Evolutionary conservation across 2,329 filamentous ascomycete species (phyloP).

Genomic region (Fusarium denticulatum): DNA sequence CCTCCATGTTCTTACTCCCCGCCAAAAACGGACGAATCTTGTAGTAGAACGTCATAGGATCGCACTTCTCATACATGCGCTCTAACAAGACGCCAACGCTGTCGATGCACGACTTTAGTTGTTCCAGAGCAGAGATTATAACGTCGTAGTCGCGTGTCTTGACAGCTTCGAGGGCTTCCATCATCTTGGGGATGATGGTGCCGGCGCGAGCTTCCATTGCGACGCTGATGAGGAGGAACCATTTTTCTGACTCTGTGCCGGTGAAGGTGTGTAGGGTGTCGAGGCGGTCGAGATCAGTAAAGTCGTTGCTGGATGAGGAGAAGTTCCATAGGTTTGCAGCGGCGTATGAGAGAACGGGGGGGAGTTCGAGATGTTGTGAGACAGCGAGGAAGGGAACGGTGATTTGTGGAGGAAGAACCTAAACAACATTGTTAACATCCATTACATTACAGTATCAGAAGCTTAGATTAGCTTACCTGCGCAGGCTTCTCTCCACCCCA

Average conservation of each 20-base stretch:
- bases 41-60: slow-evolving; percentile 89
- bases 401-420: slow-evolving; percentile 77
- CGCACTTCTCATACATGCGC: slow-evolving; percentile 89
- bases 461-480: slow-evolving; percentile 63
- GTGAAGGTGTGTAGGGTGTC: slow-evolving; percentile 84
- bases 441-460: rapidly evolving
- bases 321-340: slow-evolving; percentile 93
- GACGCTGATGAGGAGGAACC: slow-evolving; percentile 92
- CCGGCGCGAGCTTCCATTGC: slow-evolving; percentile 88
- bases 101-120: slow-evolving; percentile 73
- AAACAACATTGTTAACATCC: slow-evolving; percentile 21
- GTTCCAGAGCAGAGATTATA: slow-evolving; percentile 71
- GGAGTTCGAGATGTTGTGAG: slow-evolving; percentile 79
- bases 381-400: slow-evolving; percentile 79
- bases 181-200: slow-evolving; percentile 78
- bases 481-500: slow-evolving; percentile 83
- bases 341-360: slow-evolving; percentile 90
- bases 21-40: slow-evolving; percentile 88
- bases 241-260: slow-evolving; percentile 88
- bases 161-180: slow-evolving; percentile 77
- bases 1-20: slow-evolving; percentile 91
- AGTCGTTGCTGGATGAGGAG: slow-evolving; percentile 62
- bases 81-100: slow-evolving; percentile 74
- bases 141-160: slow-evolving; percentile 66
- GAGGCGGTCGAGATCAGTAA: slow-evolving; percentile 75